These are phyloP conservation scores for Diaporthe helianthi DNA, from an alignment of 2,329 filamentous ascomycete genomes.

Conservation along the genomic window DNA sequence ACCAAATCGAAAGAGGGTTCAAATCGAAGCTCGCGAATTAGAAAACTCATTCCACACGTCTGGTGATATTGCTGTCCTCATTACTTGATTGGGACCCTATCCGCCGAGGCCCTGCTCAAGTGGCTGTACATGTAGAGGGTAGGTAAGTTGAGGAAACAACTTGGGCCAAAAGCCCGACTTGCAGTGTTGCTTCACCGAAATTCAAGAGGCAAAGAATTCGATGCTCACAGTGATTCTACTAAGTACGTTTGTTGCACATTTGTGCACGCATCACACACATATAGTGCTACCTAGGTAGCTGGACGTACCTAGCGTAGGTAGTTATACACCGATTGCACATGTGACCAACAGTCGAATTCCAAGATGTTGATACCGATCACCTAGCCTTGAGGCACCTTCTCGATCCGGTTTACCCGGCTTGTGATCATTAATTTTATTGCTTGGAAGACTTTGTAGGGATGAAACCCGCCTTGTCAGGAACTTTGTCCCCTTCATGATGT, in stretches of 20 bases:
- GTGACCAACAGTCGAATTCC: background rate
- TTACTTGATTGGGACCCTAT: background rate
- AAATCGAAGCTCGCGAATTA: background rate
- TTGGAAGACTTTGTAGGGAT: background rate
- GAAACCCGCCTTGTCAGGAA: background rate
- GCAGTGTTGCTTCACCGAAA: too few species aligned
- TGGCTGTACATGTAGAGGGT: too few species aligned
- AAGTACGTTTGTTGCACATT: too few species aligned
- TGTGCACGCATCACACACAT: background rate
- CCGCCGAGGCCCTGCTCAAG: too few species aligned
- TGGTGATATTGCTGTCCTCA: background rate
- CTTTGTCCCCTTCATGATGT: background rate
- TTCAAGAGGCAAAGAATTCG: background rate
- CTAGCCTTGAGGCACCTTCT: background rate
- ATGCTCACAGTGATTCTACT: too few species aligned
- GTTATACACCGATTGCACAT: too few species aligned
- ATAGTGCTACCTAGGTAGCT: too few species aligned
- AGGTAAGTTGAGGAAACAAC: too few species aligned
- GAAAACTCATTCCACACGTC: accelerated
- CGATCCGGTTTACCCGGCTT: background rate
- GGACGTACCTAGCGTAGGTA: too few species aligned
- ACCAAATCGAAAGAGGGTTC: background rate
- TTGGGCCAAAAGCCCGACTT: background rate
- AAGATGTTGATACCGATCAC: background rate
- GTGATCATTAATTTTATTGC: background rate